Base-by-base conservation (phyloP, 345 rosid genomes). In the Carallia pectinifolia region DNA sequence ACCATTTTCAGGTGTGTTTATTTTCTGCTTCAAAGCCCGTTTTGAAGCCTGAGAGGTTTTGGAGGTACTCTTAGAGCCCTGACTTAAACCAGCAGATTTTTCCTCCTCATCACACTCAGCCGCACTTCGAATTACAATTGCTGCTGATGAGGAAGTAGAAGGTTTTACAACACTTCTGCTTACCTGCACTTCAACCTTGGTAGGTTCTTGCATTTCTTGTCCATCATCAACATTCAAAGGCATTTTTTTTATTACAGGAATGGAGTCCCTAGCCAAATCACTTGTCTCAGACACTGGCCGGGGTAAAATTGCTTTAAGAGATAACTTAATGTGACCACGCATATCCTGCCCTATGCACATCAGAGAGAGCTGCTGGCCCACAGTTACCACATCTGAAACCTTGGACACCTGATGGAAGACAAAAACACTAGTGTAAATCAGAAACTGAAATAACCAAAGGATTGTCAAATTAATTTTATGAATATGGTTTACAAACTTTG, bases 271-370 rank as follows among this genome's bases (percentile, higher is more conserved):
- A 44, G 64, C 77, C 50, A n/a, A 74, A 59, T 58, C 64, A 23
- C 58, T 76, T 48, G 72, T 66, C 68, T 68, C 68, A 39, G 80
- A 68, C 56, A 34, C 67, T 67, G 81, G 62, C 67, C 0, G 80
- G 47, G 85, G 81, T 69, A 73, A 79, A 73, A 80, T 75, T 68
- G 93, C 87, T 80, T 86, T 94, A 71, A 81, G 93, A 69, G 99
- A 94, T 61, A 94, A 69, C 76, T 91, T 94, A 69, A 94, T 89
- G 81, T 94, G 91, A 71, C 99, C 99, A 55, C 97, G 96, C 58
- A 94, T 96, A 81, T 94, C 99, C 64, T 84, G 93, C 61, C 89
- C 97, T 54, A 92, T 87, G 82, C 99, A 95, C 96, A 71, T 85
- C 83, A 86, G 69, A 62, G 92, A 81, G 72, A 95, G 80, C 78